Evolutionary conservation across 257 asterid species (phyloP), one percentile per base, ranked within the genome.

Genomic region (Solanum sitiens): DNA sequence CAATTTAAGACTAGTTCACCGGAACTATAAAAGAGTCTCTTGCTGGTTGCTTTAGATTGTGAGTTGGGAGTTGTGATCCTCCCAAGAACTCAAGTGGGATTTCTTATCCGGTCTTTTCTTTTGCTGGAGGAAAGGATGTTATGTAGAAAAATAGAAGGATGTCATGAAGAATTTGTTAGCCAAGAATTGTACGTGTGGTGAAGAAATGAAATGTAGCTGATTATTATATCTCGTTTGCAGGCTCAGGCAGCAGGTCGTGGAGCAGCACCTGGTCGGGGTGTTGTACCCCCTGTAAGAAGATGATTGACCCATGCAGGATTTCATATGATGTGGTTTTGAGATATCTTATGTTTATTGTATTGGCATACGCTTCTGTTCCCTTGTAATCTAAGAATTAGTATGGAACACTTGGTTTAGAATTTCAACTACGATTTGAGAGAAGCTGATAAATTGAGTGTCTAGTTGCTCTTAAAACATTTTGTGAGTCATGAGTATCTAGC

Each of bases 211-310:
- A 47, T 32, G 11, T 50, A 18, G 70, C 45, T 50, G 85, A 82
- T 50, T 50, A 50, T 82, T 50, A 50, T 32, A 50, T 71, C 61
- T 44, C 32, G 27, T 87, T 82, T 89, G 86, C 94, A 97, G 99
- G 99, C 96, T 86, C 98, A 95, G 90, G 98, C 95, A 89, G 94
- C 95, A 84, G 98, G 99, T 45, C 99, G 99, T 87, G 99, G 98
- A 53, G 97, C 90, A 71, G 87, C 96, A 32, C 98, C 97, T 53
- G 98, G 99, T 83, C 87, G 99, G 86, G 99, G 99, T 32, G 92
- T 85, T 86, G 98, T 88, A 75, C 99, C 99, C 27, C 99, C 99
- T 70, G 98, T 90, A 21, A 92, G 99, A 87, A 92, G 99, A 92
- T 97, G 94, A 95, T 91, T 86, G 33, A 45, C 35, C 79, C 40